Evolutionary conservation across 768 basidiomycete genomes (phyloP), one percentile per base, ranked within the genome.

Genomic region (Podaxis pistillaris): DNA sequence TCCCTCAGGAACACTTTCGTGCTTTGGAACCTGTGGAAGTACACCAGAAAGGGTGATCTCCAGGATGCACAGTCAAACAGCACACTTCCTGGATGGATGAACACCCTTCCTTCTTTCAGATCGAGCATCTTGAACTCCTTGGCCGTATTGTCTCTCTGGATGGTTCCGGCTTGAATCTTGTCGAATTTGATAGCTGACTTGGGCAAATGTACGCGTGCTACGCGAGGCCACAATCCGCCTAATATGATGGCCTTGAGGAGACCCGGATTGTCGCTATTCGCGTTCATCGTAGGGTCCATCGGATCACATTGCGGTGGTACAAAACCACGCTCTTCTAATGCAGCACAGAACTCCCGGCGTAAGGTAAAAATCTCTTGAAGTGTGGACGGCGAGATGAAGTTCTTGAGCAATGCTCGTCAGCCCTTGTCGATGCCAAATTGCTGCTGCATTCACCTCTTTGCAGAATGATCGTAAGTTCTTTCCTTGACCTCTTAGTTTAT

Each of bases 41-140:
- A 97, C 8, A 87, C 84, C 51, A 96, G 69, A 74, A 94, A 94
- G 2, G 89, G 89, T 15, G 86, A 82, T 60, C 85, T 89, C 87
- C 94, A 94, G 40, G 79, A 79, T 24, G 85, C 79, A 58, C 84
- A 84, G 30, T 80, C 79, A 69, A 98, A 98, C 19, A 95, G 75
- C 4, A 92, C 81, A 49, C 93, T 95, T 9, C 81, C 82, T 0
- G 95, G 94, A 71, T 96, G 95, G 24, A 93, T 71, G 75, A 94
- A 94, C 6, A 93, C 89, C 8, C 92, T 79, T 11, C 77, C 81
- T 53, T 78, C 76, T 64, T 79, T 81, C 56, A 89, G 72, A 71
- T 96, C 94, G 66, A 83, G 91, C 65, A 94, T 82, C 72, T 89
- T 88, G 81, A 89, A 91, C 70, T 97, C 93, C 63, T 85, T 85